Evolutionary conservation across 2,329 filamentous ascomycete genomes (phyloP), one percentile per base, ranked within the genome.

Genomic region (Fusarium poae): DNA sequence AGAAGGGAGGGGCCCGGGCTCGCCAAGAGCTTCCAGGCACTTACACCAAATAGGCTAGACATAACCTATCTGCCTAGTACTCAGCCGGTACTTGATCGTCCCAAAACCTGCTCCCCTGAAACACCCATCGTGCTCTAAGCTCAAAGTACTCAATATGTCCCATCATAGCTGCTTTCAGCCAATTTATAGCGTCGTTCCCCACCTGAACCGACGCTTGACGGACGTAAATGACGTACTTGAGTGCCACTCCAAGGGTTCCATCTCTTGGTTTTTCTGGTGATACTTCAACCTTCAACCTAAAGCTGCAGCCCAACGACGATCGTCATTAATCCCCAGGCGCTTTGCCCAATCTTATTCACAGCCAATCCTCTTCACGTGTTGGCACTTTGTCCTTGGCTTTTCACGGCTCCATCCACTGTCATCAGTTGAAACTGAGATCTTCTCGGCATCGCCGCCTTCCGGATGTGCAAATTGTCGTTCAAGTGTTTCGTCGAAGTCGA

Each of bases 261-360:
- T 55, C 67, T 42, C 37, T 57, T 50, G 55, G 23, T 50, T 37
- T 57, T 55, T 37, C 51, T 69, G 49, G 57, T 39, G 65, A 70
- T 68, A 55, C n/a, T n/a, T n/a, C n/a, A n/a, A n/a, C 54, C 59
- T 50, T 71, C 67, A 68, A 59, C 52, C 58, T 56, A 67, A 57
- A 61, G 43, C 51, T 53, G 50, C 67, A 49, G 59, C 58, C 61
- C 30, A 37, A 64, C 42, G 35, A 67, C 54, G 65, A 69, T 68
- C 56, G 52, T 71, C 68, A 70, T 70, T 56, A 23, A 40, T 46
- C 34, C 53, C 50, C 42, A 56, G 51, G 54, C 42, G 54, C 42
- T 61, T 40, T 43, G 37, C 62, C 62, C 51, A 52, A 58, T 63
- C n/a, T 44, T 21, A 25, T 44, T 23, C 29, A 39, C 51, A 34